Evolutionary conservation across 2,329 filamentous ascomycete genomes (phyloP).

Genomic region (Nannizziopsis barbatae): DNA sequence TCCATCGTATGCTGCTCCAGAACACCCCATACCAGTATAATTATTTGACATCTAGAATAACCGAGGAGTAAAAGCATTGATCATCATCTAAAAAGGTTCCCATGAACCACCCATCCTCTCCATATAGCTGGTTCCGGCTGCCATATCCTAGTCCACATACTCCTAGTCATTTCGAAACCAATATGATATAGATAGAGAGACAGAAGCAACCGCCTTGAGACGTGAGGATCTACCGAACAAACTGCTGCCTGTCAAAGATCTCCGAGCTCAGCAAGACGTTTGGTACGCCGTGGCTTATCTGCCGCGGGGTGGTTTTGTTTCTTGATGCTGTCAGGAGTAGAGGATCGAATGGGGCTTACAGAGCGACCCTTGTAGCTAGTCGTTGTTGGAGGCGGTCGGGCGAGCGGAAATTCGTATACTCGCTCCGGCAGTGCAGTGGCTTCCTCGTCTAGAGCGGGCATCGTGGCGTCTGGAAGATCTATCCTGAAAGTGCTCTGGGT

Average conservation of each 20-base stretch:
- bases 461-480: constrained; percentile 19
- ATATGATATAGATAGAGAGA: no score
- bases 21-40: no score
- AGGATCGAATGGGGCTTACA: background rate
- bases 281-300: background rate
- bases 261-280: constrained; percentile 11
- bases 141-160: no score
- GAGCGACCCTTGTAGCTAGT: constrained; percentile 1
- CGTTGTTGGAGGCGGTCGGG: constrained; percentile 8
- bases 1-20: no score
- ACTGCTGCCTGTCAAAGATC: constrained; percentile 8
- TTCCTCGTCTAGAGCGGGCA: constrained; percentile 15
- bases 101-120: no score
- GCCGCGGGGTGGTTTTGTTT: background rate
- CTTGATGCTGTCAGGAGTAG: constrained; percentile 1
- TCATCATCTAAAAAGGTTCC: no score
- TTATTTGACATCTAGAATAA: no score
- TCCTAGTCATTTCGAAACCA: no score
- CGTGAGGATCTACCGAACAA: no score
- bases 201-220: no score
- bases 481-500: constrained; percentile 23
- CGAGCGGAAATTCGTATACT: constrained; percentile 11
- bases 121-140: no score
- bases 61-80: no score
- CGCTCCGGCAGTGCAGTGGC: constrained; percentile 15